These are phyloP conservation scores for Pythium oligandrum DNA, from an alignment of 352 stramenopile genomes.

Conservation along the genomic window DNA sequence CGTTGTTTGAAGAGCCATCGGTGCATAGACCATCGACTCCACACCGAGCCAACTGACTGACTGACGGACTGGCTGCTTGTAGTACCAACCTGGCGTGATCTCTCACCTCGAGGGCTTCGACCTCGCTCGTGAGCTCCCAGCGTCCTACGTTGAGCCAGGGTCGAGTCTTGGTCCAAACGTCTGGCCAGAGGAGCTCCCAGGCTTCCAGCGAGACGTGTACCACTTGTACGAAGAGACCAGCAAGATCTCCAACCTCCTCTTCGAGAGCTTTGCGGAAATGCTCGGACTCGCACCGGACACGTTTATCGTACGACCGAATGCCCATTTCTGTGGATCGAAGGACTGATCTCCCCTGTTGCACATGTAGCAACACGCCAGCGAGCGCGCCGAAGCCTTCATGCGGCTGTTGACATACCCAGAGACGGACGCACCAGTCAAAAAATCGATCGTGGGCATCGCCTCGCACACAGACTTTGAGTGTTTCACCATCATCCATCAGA, in stretches of 20 bases:
- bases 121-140: conserved; percentile 49
- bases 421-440: conserved; percentile 33
- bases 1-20: conserved; percentile 80
- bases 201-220: conserved; percentile 68
- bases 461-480: conserved; percentile 85
- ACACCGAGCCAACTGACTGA: conserved; percentile 1
- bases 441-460: conserved; percentile 69
- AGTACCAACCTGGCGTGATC: conserved; percentile 79
- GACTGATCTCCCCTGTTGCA: too few relatives aligned
- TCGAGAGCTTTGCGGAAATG: conserved; percentile 80
- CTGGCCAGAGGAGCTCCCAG: conserved; percentile 55
- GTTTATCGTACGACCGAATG: conserved; percentile 38
- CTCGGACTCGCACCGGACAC: conserved; percentile 48
- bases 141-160: conserved; percentile 46
- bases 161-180: conserved; percentile 76
- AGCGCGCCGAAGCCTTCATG: conserved; percentile 76
- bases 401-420: conserved; percentile 71
- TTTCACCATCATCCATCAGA: conserved; percentile 85
- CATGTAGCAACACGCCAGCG: conserved; percentile 55
- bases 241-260: conserved; percentile 56
- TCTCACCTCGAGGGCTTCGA: conserved; percentile 77
- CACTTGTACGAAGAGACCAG: conserved; percentile 71
- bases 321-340: too few relatives aligned
- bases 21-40: conserved; percentile 22
- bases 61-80: conserved; percentile 1